Percentiles rank a stretch among this genome's conserved stretches.
These are phyloP conservation scores for Gardenia jasminoides DNA, from an alignment of 257 asterid species.

Conservation along the genomic window DNA sequence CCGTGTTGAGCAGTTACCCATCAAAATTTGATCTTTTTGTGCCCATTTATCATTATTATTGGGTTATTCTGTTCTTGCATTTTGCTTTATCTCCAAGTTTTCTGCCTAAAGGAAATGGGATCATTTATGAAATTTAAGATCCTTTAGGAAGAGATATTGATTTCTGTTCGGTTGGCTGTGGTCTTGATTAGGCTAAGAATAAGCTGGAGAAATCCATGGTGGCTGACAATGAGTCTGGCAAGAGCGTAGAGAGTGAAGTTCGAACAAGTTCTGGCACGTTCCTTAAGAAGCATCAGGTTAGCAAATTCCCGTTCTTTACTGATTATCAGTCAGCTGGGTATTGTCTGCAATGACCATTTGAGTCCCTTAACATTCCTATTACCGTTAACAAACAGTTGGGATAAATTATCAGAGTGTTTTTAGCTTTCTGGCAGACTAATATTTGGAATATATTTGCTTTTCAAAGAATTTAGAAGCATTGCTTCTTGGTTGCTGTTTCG, in stretches of 20 bases:
- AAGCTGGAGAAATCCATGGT: constrained; percentile 95
- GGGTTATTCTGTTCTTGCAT: background rate
- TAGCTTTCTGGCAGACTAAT: background rate
- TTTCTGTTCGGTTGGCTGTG: constrained; percentile 23
- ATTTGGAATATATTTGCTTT: background rate
- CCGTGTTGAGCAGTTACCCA: background rate
- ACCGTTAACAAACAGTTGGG: background rate
- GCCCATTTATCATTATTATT: background rate
- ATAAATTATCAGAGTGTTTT: background rate
- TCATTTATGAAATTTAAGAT: background rate
- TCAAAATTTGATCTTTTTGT: background rate
- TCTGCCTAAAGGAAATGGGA: background rate
- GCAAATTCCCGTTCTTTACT: constrained; percentile 15
- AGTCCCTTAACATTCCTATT: background rate
- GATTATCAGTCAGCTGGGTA: background rate
- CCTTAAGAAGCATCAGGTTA: constrained; percentile 65
- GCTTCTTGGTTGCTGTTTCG: too few species aligned
- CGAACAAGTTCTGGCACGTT: constrained; percentile 96
- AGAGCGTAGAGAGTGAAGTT: constrained; percentile 81
- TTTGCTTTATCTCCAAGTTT: background rate
- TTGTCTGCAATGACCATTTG: background rate
- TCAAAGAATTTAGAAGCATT: too few species aligned
- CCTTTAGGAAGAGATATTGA: background rate
- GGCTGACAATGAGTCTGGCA: constrained; percentile 84
- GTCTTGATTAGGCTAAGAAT: constrained; percentile 64